phyloP scores from a whole-genome alignment of 495 filamentous ascomycete genomes.

The Xylaria grammica region DNA sequence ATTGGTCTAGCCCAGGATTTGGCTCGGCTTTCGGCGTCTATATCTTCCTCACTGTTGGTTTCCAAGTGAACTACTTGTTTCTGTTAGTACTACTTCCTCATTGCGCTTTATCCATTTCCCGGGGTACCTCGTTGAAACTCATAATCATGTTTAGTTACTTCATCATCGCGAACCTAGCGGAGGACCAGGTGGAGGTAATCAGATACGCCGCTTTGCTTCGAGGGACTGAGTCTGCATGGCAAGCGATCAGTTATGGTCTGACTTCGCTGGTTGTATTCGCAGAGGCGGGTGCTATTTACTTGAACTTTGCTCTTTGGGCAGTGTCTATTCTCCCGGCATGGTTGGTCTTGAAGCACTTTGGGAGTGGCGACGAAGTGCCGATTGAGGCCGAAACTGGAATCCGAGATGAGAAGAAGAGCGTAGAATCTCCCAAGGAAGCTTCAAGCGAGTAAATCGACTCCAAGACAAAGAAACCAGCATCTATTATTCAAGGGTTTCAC shows the following conservation, averaged over 20 bases:
- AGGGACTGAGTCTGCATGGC: constrained; percentile 66
- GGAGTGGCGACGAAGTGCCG: constrained; percentile 28
- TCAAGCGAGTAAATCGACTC: constrained; percentile 2
- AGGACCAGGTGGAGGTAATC: constrained; percentile 60
- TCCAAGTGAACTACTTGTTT: constrained; percentile 69
- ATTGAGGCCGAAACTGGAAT: constrained; percentile 9
- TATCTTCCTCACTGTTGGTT: constrained; percentile 61
- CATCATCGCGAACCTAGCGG: constrained; percentile 62
- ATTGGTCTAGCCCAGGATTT: constrained; percentile 63
- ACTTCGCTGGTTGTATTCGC: constrained; percentile 61
- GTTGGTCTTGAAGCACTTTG: constrained; percentile 61
- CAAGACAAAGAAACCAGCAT: constrained; percentile 4
- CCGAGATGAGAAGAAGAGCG: constrained; percentile 10
- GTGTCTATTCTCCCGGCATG: constrained; percentile 63
- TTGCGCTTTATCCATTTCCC: not conserved
- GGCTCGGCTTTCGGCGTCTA: constrained; percentile 63
- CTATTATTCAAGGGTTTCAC: constrained; percentile 11
- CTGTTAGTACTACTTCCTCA: constrained; percentile 49
- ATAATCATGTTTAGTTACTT: constrained; percentile 56
- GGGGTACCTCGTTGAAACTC: not conserved
- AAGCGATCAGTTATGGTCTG: constrained; percentile 66
- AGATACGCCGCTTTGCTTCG: constrained; percentile 65
- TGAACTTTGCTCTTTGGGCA: constrained; percentile 68
- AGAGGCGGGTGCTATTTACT: constrained; percentile 63
- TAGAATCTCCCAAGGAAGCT: constrained; percentile 3